Percentiles rank a stretch among this genome's conserved stretches.
These are phyloP conservation scores for Aspergillus carbonarius DNA, from an alignment of 2,329 filamentous ascomycete species.

Conservation along the genomic window DNA sequence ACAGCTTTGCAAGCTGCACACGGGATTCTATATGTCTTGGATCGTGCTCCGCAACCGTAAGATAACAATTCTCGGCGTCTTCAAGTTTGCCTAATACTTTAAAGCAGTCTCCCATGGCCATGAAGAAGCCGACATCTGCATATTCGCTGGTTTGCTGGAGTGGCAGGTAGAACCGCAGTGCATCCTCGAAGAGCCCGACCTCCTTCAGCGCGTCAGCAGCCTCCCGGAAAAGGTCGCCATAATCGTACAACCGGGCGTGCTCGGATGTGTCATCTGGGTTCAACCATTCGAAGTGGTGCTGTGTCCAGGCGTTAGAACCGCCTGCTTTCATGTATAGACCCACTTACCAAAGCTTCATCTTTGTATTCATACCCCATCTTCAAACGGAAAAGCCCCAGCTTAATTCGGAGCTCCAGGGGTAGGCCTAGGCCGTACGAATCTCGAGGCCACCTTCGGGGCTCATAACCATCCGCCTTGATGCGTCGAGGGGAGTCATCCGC, in stretches of 20 bases:
- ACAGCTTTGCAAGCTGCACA: constrained; percentile 78
- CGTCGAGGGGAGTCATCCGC: constrained; percentile 67
- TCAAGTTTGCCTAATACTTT: constrained; percentile 61
- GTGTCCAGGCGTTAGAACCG: constrained; percentile 7
- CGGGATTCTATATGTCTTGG: constrained; percentile 72
- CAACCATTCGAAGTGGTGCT: constrained; percentile 69
- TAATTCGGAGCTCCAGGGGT: constrained; percentile 78
- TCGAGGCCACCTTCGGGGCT: constrained; percentile 52
- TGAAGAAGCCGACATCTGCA: constrained; percentile 51
- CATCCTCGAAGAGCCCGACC: constrained; percentile 52
- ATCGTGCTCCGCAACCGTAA: constrained; percentile 71
- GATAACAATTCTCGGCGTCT: constrained; percentile 75
- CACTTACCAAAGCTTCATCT: constrained; percentile 71
- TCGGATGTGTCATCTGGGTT: constrained; percentile 59
- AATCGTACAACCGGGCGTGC: constrained; percentile 59
- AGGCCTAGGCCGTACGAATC: constrained; percentile 70
- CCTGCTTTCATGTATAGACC: neutral
- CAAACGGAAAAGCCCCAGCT: constrained; percentile 80
- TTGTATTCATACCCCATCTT: constrained; percentile 61
- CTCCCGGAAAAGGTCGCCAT: constrained; percentile 77
- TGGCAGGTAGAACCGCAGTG: constrained; percentile 59
- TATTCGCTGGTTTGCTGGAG: constrained; percentile 49
- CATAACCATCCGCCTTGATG: constrained; percentile 60
- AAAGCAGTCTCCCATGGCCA: constrained; percentile 62
- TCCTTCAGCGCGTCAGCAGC: constrained; percentile 60